phyloP scores from a whole-genome alignment of 2,329 filamentous ascomycete species.

The Hymenoscyphus salicellus region DNA sequence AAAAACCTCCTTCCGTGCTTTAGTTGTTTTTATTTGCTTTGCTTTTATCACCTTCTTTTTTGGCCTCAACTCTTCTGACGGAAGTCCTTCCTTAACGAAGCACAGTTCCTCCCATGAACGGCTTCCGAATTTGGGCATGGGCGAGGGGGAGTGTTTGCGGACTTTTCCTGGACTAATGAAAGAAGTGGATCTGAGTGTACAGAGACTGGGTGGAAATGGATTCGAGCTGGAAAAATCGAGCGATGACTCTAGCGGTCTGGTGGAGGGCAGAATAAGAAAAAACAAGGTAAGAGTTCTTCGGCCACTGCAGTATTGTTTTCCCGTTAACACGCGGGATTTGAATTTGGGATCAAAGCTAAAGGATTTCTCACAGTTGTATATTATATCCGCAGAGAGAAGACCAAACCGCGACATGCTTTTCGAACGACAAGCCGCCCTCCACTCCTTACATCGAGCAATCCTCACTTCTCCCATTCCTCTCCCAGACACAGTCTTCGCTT shows the following conservation, averaged over 20 bases:
- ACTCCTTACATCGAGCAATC: slow-evolving; percentile 53
- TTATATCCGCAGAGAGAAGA: slow-evolving; percentile 43
- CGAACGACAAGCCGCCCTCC: slow-evolving; percentile 51
- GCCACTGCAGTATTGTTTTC: not conserved
- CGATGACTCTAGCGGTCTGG: slow-evolving; percentile 39
- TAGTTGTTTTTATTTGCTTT: not conserved
- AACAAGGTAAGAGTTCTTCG: slow-evolving; percentile 37
- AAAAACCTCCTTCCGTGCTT: not conserved
- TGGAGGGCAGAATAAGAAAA: slow-evolving; percentile 44
- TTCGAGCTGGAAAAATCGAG: slow-evolving; percentile 41
- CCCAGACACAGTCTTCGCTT: slow-evolving; percentile 51
- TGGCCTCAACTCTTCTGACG: not conserved
- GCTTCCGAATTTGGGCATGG: slow-evolving; percentile 33
- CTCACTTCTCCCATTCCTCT: slow-evolving; percentile 47
- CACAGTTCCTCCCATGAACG: not conserved
- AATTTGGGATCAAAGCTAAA: not conserved
- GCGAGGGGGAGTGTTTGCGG: slow-evolving; percentile 42
- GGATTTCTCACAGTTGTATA: slow-evolving; percentile 39
- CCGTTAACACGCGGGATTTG: not conserved
- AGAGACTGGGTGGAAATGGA: slow-evolving; percentile 35
- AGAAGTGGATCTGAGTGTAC: slow-evolving; percentile 46
- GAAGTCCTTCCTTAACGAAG: not conserved
- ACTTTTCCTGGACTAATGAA: slow-evolving; percentile 47
- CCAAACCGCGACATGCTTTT: slow-evolving; percentile 22
- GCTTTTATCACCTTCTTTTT: not conserved